Evolutionary conservation across 768 basidiomycete species (phyloP).

Genomic region (Hypholoma fasciculare): DNA sequence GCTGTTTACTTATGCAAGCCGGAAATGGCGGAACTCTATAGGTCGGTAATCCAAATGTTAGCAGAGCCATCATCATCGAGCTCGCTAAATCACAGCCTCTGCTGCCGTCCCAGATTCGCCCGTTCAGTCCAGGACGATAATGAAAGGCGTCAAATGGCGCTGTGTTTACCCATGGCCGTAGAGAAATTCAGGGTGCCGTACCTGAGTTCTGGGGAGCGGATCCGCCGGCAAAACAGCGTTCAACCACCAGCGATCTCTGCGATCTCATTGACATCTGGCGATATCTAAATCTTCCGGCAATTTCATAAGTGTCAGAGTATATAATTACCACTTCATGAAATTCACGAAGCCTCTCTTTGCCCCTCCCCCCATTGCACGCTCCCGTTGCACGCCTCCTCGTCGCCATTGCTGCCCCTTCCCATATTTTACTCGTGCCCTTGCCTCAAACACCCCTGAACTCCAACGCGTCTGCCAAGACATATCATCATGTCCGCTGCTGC

Average conservation of each 20-base stretch:
- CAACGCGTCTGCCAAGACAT: not conserved
- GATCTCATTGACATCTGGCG: constrained; percentile 19
- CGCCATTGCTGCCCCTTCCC: not conserved
- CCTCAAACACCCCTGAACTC: too few species aligned
- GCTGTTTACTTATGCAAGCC: constrained; percentile 8
- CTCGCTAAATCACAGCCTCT: not conserved
- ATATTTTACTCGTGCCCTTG: too few species aligned
- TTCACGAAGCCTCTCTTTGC: constrained; percentile 21
- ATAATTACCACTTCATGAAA: constrained; percentile 22
- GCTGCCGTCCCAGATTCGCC: not conserved
- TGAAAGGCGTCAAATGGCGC: not conserved
- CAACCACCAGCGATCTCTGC: constrained; percentile 10
- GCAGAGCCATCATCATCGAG: not conserved
- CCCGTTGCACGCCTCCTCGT: constrained; percentile 5
- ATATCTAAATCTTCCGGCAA: constrained; percentile 23
- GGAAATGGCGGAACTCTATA: constrained; percentile 13
- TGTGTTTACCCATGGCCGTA: not conserved
- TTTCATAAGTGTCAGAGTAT: constrained; percentile 23
- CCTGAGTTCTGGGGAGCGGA: constrained; percentile 5
- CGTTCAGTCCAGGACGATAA: not conserved
- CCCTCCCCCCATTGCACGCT: constrained; percentile 7
- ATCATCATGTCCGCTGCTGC: constrained; percentile 22
- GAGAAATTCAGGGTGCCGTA: constrained; percentile 1
- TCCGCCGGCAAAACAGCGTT: constrained; percentile 18
- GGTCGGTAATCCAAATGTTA: constrained; percentile 5